A percentile compares a stretch with the other conserved stretches of the same genome.
Conservation (phyloP, 2,329 filamentous ascomycete genomes). For the Lasiodiplodia hormozganensis region DNA sequence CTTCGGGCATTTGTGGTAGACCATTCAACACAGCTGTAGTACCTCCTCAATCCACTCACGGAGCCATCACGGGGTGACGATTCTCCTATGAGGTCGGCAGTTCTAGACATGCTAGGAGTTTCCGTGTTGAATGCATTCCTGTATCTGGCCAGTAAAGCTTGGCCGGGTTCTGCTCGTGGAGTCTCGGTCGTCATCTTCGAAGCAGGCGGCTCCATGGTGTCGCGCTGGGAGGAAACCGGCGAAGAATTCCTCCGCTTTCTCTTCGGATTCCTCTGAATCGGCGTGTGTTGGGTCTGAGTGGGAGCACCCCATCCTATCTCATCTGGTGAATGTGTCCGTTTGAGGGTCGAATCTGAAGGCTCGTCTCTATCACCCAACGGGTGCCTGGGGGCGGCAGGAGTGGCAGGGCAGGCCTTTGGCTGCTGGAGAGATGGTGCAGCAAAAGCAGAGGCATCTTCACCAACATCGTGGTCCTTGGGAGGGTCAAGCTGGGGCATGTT, state of each 20-base stretch:
- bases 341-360: conserved; percentile 56
- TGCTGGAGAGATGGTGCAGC: conserved; percentile 40
- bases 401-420: conserved; percentile 47
- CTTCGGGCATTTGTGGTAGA: conserved; percentile 44
- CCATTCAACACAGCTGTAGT: conserved; percentile 59
- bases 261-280: conserved; percentile 42
- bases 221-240: conserved; percentile 49
- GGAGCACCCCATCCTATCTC: conserved; percentile 63
- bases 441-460: conserved; percentile 31
- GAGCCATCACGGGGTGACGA: conserved; percentile 56
- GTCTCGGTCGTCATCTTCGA: conserved; percentile 39
- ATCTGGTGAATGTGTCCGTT: conserved; percentile 61
- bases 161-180: conserved; percentile 55
- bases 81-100: conserved; percentile 54
- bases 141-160: conserved; percentile 53
- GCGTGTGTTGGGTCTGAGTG: conserved; percentile 39
- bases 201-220: conserved; percentile 37
- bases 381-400: conserved; percentile 65
- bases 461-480: not conserved
- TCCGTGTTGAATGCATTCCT: conserved; percentile 46
- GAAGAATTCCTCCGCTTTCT: conserved; percentile 58
- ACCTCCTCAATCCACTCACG: conserved; percentile 54
- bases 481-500: conserved; percentile 38
- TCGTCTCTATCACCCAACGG: conserved; percentile 67
- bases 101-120: conserved; percentile 44